These are phyloP conservation scores for Passalora sequoiae DNA, from an alignment of 2,329 filamentous ascomycete species.

Conservation along the genomic window DNA sequence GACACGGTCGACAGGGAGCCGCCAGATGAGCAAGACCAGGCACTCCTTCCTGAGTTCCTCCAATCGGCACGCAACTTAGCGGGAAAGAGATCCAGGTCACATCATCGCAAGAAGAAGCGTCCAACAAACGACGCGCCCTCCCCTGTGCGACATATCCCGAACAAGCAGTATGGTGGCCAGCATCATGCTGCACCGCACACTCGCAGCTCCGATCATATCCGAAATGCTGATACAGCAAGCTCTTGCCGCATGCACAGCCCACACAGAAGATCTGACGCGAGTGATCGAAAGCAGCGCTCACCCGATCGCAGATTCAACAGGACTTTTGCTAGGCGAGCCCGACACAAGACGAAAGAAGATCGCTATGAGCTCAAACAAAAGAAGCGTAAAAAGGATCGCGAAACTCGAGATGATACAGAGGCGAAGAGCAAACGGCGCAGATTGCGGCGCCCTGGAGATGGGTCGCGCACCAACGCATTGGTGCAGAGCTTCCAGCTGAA, in stretches of 20 bases:
- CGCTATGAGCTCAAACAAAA: constrained; percentile 39
- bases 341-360: constrained; percentile 45
- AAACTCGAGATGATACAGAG: constrained; percentile 13
- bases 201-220: constrained; percentile 14
- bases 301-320: constrained; percentile 8
- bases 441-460: constrained; percentile 35
- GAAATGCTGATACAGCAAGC: constrained; percentile 5
- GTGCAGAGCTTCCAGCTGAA: constrained; percentile 43
- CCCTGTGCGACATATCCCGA: constrained; percentile 5
- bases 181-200: constrained; percentile 5
- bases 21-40: constrained; percentile 25
- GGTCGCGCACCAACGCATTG: constrained; percentile 34
- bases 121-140: constrained; percentile 33
- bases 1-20: constrained; percentile 36
- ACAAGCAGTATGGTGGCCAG: background rate
- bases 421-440: constrained; percentile 30
- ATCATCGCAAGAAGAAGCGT: constrained; percentile 31
- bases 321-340: constrained; percentile 41
- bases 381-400: constrained; percentile 32
- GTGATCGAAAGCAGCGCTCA: constrained; percentile 2
- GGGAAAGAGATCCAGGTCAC: constrained; percentile 15
- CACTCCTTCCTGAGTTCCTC: constrained; percentile 23
- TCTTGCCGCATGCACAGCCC: constrained; percentile 8
- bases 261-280: constrained; percentile 4
- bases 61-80: constrained; percentile 20